Evolutionary conservation across 75 land plant species (phyloP).

Genomic region (Selaginella moellendorffii): DNA sequence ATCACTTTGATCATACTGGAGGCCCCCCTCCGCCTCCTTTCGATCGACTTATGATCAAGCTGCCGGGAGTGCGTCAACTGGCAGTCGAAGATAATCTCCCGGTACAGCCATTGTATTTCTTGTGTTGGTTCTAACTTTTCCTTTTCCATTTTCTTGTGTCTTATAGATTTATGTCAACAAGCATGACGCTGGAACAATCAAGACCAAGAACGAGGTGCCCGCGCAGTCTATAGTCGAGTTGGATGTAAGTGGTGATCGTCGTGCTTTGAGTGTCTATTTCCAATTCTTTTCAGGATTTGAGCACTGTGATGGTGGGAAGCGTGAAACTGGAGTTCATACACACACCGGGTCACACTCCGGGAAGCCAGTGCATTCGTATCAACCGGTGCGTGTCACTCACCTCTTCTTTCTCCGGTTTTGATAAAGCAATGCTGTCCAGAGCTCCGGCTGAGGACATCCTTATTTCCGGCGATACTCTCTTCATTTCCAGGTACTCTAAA

Average conservation of each 20-base stretch:
- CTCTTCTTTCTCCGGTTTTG: neutral
- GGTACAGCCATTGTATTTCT: constrained; percentile 7
- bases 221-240: constrained; percentile 1
- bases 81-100: constrained; percentile 24
- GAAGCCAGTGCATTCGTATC: constrained; percentile 27
- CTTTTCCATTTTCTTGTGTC: neutral
- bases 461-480: constrained; percentile 27
- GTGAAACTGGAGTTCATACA: constrained; percentile 29
- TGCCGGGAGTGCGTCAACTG: constrained; percentile 21
- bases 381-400: constrained; percentile 2
- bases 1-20: constrained; percentile 31
- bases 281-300: constrained; percentile 16
- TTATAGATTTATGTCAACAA: constrained; percentile 19
- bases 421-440: neutral
- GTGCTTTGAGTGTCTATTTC: too few species aligned
- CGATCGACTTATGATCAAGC: constrained; percentile 23
- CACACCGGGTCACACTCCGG: constrained; percentile 32
- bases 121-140: neutral
- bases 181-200: constrained; percentile 18
- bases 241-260: constrained; percentile 19
- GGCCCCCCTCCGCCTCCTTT: constrained; percentile 31
- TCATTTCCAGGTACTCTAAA: constrained; percentile 19
- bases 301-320: constrained; percentile 13
- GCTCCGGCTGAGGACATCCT: constrained; percentile 16
- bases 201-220: constrained; percentile 18